Evolutionary conservation across 2,329 filamentous ascomycete species (phyloP), one percentile per base, ranked within the genome.

Genomic region (Beauveria bassiana): DNA sequence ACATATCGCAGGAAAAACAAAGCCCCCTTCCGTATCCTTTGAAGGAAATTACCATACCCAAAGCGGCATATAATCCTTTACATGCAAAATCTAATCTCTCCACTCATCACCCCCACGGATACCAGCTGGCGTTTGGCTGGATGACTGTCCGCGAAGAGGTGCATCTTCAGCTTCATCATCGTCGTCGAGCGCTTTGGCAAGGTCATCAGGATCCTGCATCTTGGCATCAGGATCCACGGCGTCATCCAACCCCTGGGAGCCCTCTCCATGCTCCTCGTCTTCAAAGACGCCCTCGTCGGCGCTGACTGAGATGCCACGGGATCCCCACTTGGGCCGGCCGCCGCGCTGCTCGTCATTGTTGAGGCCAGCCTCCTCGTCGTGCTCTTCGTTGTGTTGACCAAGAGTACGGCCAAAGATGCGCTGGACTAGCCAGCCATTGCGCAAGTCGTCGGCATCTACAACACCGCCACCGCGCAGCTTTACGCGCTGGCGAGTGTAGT

Each of bases 401-500:
- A 77, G 71, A 59, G 77, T 72, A 76, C 81, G 82, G 60, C 89
- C 90, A 63, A 96, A 87, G 65, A 96, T 86, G 56, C 87, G 85
- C 66, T 85, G 85, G 10, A 97, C 84, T 31, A 98, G 79, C 87
- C 92, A 97, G 65, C 92, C 90, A 61, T 90, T 87, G 65, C 87
- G 83, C 71, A 96, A 80, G 71, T 98, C 93, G 66, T 97, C 93
- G 4, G 88, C 88, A 71, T 98, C 93, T 16, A 98, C 91, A 20
- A 97, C 81, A 7, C 91, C 91, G 50, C 93, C 93, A 66, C 73
- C 87, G 64, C 93, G 85, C 18, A 98, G 86, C 86, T 97, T 97
- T 70, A 98, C 92, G 62, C 93, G 86, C 78, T 97, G 93, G 65
- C 93, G 85, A 12, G 89, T 90, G 78, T 90, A 97, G 79, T 98